A percentile compares a stretch with the other conserved stretches of the same genome.
Evolutionary conservation across 2,329 filamentous ascomycete genomes (phyloP).

Genomic region (Meredithiella fracta): DNA sequence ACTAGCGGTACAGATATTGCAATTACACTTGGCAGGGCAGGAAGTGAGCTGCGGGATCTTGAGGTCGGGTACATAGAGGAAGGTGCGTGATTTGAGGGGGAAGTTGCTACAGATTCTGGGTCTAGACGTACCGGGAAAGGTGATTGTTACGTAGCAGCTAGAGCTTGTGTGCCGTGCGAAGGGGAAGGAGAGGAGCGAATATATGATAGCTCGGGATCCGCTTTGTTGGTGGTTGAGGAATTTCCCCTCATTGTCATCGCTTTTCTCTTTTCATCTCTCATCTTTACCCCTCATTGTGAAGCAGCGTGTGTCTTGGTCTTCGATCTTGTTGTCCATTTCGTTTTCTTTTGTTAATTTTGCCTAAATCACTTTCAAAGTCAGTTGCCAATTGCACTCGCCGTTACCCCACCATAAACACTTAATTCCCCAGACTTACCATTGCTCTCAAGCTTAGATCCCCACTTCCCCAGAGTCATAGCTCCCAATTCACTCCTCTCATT

Average conservation of each 20-base stretch:
- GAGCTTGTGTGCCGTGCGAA: not conserved
- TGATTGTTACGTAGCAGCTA: not conserved
- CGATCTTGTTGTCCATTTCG: not conserved
- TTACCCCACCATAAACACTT: not conserved
- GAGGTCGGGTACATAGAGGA: not conserved
- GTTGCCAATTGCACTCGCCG: not conserved
- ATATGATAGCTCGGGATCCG: not conserved
- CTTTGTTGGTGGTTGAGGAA: not conserved
- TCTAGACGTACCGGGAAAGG: too few species aligned
- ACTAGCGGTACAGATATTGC: too few species aligned
- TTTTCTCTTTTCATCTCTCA: not conserved
- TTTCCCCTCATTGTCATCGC: not conserved
- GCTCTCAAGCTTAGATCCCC: not conserved
- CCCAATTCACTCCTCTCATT: not conserved
- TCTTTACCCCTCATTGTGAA: not conserved
- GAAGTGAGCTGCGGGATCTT: too few species aligned
- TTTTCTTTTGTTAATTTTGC: not conserved
- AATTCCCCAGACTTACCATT: not conserved
- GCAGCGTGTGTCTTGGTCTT: too few species aligned
- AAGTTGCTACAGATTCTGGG: not conserved
- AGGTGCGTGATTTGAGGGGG: not conserved
- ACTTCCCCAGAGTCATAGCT: not conserved
- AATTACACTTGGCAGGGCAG: too few species aligned
- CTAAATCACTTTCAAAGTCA: not conserved
- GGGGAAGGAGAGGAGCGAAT: not conserved